A percentile compares a stretch with the other conserved stretches of the same genome.
Conservation (phyloP, 177 flowering plant genomes). For the Vitis hybrid region DNA sequence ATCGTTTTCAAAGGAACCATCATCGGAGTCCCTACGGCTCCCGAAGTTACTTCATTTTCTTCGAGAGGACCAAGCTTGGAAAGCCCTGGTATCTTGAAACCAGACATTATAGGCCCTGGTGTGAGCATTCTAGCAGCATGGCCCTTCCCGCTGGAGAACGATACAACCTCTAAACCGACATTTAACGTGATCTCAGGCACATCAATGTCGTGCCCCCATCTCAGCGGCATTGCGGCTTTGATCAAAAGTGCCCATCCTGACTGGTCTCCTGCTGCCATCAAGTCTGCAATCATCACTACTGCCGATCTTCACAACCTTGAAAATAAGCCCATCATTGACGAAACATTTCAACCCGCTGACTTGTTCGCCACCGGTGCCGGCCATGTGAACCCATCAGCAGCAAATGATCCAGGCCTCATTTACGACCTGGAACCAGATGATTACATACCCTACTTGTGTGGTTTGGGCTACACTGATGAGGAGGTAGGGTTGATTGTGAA, state of each 20-base stretch:
- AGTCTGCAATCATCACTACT: constrained; percentile 33
- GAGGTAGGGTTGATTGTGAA: constrained; percentile 18
- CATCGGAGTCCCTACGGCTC: constrained; percentile 17
- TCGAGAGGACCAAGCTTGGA: constrained; percentile 32
- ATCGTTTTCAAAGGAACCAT: constrained; percentile 28
- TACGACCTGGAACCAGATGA: constrained; percentile 28
- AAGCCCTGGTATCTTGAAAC: constrained; percentile 35
- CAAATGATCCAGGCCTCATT: constrained; percentile 35
- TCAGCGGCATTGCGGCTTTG: constrained; percentile 43
- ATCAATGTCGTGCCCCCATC: constrained; percentile 50
- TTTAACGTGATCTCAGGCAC: constrained; percentile 38
- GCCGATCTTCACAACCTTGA: constrained; percentile 10
- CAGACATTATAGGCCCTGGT: constrained; percentile 44
- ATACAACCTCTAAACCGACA: not conserved
- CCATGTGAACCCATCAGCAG: constrained; percentile 35
- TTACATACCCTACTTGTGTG: constrained; percentile 34
- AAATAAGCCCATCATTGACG: constrained; percentile 20
- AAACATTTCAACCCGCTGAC: constrained; percentile 18
- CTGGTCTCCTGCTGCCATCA: constrained; percentile 36
- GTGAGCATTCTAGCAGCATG: constrained; percentile 43
- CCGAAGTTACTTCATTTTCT: constrained; percentile 32
- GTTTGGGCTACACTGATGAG: constrained; percentile 26
- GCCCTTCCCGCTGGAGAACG: constrained; percentile 16
- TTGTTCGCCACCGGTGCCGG: constrained; percentile 34
- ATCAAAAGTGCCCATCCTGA: constrained; percentile 29